phyloP scores from a whole-genome alignment of 1,284 basidiomycete species.

The Naganishia cerealis region DNA sequence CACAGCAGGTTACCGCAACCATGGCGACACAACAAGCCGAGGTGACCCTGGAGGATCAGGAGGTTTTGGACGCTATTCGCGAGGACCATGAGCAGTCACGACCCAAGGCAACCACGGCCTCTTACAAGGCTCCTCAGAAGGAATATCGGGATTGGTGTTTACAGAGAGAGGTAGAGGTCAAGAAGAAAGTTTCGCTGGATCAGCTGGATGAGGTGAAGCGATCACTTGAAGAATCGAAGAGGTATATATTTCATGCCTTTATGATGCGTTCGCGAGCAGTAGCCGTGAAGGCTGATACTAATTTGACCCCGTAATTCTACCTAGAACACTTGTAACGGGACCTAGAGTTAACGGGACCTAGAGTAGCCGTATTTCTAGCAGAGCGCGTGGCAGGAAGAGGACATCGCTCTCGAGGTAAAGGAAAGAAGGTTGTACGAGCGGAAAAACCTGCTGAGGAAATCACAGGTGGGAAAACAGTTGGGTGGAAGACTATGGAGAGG shows the following conservation, averaged over 20 bases:
- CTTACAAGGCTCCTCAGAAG: neutral
- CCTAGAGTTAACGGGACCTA: no score
- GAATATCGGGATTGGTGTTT: neutral
- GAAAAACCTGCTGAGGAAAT: no score
- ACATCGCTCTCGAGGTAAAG: neutral
- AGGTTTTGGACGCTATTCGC: neutral
- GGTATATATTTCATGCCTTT: neutral
- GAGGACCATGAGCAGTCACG: neutral
- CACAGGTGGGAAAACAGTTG: neutral
- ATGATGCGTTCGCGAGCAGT: no score
- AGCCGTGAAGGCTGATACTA: no score
- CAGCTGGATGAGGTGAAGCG: neutral
- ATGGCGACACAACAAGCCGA: no score
- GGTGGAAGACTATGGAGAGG: neutral
- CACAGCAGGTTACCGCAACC: no score
- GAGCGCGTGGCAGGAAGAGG: neutral
- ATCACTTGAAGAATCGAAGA: neutral
- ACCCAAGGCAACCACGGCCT: constrained; percentile 3
- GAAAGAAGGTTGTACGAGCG: no score
- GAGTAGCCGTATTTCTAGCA: neutral
- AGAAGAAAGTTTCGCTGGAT: constrained; percentile 5
- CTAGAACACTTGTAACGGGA: neutral
- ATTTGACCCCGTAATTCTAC: no score
- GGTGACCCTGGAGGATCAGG: neutral
- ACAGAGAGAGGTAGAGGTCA: neutral